Conservation (phyloP, 2,329 filamentous ascomycete species). For the Endothia cerciana region DNA sequence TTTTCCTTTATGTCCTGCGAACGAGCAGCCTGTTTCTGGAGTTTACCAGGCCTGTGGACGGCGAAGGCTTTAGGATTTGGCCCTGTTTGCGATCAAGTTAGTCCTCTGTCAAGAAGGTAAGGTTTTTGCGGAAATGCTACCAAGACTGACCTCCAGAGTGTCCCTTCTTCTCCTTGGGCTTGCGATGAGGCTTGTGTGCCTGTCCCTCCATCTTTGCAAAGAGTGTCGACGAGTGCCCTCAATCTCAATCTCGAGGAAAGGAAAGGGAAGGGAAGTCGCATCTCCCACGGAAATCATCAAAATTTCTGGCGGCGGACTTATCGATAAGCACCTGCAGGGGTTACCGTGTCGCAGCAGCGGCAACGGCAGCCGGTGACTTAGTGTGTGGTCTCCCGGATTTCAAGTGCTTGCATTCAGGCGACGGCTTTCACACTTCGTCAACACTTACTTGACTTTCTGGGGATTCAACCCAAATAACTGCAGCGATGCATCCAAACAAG, state of each 20-base stretch:
- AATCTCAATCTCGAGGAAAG: slow-evolving; percentile 2
- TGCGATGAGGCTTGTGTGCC: slow-evolving; percentile 81
- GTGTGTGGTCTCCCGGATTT: neutral
- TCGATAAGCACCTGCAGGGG: slow-evolving; percentile 11
- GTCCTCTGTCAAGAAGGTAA: neutral
- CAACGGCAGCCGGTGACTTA: neutral
- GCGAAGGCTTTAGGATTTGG: slow-evolving; percentile 90
- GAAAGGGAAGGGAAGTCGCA: neutral
- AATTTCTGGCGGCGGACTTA: slow-evolving; percentile 9
- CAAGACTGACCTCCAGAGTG: slow-evolving; percentile 57
- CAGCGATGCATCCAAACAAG: neutral
- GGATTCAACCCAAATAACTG: neutral
- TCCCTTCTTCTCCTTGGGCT: slow-evolving; percentile 84
- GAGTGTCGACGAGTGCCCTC: slow-evolving; percentile 1
- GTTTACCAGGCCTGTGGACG: slow-evolving; percentile 78
- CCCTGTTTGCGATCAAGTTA: slow-evolving; percentile 49
- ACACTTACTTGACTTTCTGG: neutral
- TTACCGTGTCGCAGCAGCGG: neutral
- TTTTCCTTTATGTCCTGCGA: slow-evolving; percentile 83
- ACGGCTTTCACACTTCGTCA: neutral
- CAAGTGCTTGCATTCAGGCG: neutral
- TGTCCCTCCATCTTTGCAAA: slow-evolving; percentile 74
- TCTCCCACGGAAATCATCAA: slow-evolving; percentile 2
- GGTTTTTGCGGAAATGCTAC: neutral
- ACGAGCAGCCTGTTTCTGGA: slow-evolving; percentile 74